These are phyloP conservation scores for Aspergillus fumigatus DNA, from an alignment of 2,329 filamentous ascomycete species.

Conservation along the genomic window DNA sequence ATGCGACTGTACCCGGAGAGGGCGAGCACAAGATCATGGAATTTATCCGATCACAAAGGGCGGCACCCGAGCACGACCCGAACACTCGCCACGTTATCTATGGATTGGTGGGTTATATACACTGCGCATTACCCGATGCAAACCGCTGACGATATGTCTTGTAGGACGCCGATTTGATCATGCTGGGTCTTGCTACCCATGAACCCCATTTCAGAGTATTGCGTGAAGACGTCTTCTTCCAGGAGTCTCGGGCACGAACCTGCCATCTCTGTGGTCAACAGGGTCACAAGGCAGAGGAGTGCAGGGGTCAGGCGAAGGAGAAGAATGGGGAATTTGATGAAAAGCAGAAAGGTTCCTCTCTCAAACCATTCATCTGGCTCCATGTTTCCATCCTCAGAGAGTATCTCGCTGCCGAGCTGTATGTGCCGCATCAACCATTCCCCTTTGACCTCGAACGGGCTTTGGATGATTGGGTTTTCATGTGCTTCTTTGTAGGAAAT, in stretches of 20 bases:
- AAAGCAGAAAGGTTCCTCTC: slow-evolving; percentile 63
- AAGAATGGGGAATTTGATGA: slow-evolving; percentile 77
- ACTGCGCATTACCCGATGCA: not conserved
- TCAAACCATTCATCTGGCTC: slow-evolving; percentile 98
- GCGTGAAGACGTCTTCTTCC: slow-evolving; percentile 93
- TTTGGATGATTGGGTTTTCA: slow-evolving; percentile 97
- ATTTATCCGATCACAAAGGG: slow-evolving; percentile 89
- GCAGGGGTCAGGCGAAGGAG: slow-evolving; percentile 71
- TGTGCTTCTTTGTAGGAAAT: slow-evolving; percentile 98
- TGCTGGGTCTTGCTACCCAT: slow-evolving; percentile 94
- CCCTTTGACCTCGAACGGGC: slow-evolving; percentile 89
- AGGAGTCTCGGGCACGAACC: slow-evolving; percentile 74
- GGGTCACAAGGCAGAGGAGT: slow-evolving; percentile 84
- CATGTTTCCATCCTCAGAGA: slow-evolving; percentile 88
- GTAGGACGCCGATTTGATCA: slow-evolving; percentile 90
- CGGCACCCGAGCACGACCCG: slow-evolving; percentile 85
- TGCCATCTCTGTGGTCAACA: slow-evolving; percentile 90
- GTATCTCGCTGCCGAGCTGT: slow-evolving; percentile 85
- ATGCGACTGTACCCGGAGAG: slow-evolving; percentile 95
- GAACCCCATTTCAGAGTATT: slow-evolving; percentile 95
- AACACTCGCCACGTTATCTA: slow-evolving; percentile 99
- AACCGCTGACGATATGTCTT: slow-evolving; percentile 18
- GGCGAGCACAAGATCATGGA: slow-evolving; percentile 99
- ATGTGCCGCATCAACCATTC: slow-evolving; percentile 77
- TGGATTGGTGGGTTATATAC: slow-evolving; percentile 54